Evolutionary conservation across 2,329 filamentous ascomycete species (phyloP).

Genomic region (Laburnicola sp.): DNA sequence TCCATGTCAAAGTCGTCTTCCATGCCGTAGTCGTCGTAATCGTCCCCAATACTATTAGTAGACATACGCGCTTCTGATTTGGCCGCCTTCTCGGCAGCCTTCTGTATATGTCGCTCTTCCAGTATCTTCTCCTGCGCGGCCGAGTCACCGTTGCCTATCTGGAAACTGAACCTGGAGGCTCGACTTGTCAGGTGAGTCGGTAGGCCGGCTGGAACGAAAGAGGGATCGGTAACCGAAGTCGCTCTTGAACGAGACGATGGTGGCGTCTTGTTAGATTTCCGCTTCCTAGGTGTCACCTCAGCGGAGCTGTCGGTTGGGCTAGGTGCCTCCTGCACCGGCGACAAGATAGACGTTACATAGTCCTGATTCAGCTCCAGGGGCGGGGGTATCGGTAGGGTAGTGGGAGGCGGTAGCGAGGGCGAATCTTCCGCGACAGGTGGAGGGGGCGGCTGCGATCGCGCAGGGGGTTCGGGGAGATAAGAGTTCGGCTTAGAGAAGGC

Average conservation of each 20-base stretch:
- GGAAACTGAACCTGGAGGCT: conserved; percentile 79
- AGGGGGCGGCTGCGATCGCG: conserved; percentile 22
- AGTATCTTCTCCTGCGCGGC: conserved; percentile 66
- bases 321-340: conserved; percentile 40
- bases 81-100: conserved; percentile 63
- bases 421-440: conserved; percentile 10
- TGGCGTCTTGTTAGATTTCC: conserved; percentile 42
- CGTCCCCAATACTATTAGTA: conserved; percentile 42
- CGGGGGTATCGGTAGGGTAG: conserved; percentile 16
- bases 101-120: conserved; percentile 71
- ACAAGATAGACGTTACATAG: conserved; percentile 31
- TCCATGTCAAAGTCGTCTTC: conserved; percentile 53
- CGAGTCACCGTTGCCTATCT: conserved; percentile 72
- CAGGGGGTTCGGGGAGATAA: conserved; percentile 25
- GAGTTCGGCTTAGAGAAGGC: conserved; percentile 52
- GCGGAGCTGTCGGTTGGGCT: conserved; percentile 28
- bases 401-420: conserved; percentile 10
- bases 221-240: conserved; percentile 42
- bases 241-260: conserved; percentile 42
- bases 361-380: conserved; percentile 25
- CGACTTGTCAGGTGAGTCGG: conserved; percentile 61
- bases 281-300: conserved; percentile 35
- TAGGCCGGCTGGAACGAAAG: conserved; percentile 41
- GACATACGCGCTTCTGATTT: conserved; percentile 38
- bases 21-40: conserved; percentile 45